Evolutionary conservation across 441 rosid species (phyloP), one percentile per base, ranked within the genome.

Genomic region (Bruguiera hainesii): DNA sequence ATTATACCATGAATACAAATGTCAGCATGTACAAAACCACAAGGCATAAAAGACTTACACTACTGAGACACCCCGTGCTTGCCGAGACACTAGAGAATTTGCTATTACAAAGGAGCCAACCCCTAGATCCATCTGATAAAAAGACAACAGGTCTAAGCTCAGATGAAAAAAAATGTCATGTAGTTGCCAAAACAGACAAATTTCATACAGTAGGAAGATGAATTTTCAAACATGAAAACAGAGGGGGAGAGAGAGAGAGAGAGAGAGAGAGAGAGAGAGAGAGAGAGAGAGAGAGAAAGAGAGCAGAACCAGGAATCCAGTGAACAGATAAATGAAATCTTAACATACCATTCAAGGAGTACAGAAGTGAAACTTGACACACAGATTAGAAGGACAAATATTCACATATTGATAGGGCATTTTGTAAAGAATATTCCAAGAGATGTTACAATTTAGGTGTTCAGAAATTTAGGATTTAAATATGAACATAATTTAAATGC

Each of bases 121-220:
- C 35, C 99, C 99, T 69, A 91, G 86, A 83, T 91, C 98, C 99
- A 91, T 91, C 98, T 91, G 80, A 80, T 42, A 74, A 23, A 75
- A 68, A 73, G 33, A 58, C 30, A 71, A 29, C 51, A 59, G 56
- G 57, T 16, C 48, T 46, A 61, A 76, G 33, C 60, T n/a, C 21
- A 55, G 55, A 48, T 31, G 26, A 60, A 29, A 51, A 29, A 51
- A 67, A 37, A 70, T 8, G 5, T n/a, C 7, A 6, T n/a, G 10
- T 51, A 56, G 16, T 18, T 61, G 49, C 46, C 46, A 10, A 13
- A 42, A 42, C 18, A 42, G 48, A 42, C 16, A 42, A 42, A 42
- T 13, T 42, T 42, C 48, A 3, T 13, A 42, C 48, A 42, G 5
- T 13, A 42, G 48, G 5, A 42, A 42, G 2, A 42, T 42, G 18